Evolutionary conservation across 2,329 filamentous ascomycete genomes (phyloP), one percentile per base, ranked within the genome.

Genomic region (Cladosporium sp.): DNA sequence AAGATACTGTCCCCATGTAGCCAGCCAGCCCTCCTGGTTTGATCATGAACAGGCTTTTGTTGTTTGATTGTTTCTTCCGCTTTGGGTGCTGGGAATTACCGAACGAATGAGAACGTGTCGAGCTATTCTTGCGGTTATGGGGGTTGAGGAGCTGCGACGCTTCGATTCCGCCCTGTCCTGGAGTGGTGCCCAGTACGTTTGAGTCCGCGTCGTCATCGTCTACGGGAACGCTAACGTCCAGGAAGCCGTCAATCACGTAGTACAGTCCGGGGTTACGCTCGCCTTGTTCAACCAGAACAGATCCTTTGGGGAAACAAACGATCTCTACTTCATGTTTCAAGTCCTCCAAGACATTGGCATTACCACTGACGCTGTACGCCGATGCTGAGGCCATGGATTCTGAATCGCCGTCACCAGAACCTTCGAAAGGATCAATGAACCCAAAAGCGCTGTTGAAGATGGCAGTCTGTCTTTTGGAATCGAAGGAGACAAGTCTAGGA

Each of bases 191-290:
- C 27, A 76, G 64, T 7, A 75, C 63, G 52, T 76, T 72, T 1
- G 60, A 58, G 16, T 69, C 67, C 4, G 63, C 59, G n/a, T 68
- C 72, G 39, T 80, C 76, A n/a, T 85, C 82, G n/a, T 86, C 82
- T 0, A 81, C 74, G 1, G 88, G 84, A n/a, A 94, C 85, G 54
- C 89, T 90, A 38, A 97, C 91, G 62, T 98, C 93, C 30, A 98
- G 73, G 61, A 98, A 98, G 0, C 93, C 93, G 66, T 98, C 93
- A 43, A 98, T 86, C 3, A 98, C 92, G 68, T 98, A 98, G 71
- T 98, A 98, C 0, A 98, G 68, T 0, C 93, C 93, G 0, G 93
- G 93, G 59, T 94, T 95, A n/a, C 93, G 81, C 67, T 98, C 93
- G 8, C 93, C 92, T 70, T 97, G 91, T 63, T 98, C 93, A 0